These are phyloP conservation scores for Thalassiosira hispida DNA, from an alignment of 352 stramenopile species.

Conservation along the genomic window DNA sequence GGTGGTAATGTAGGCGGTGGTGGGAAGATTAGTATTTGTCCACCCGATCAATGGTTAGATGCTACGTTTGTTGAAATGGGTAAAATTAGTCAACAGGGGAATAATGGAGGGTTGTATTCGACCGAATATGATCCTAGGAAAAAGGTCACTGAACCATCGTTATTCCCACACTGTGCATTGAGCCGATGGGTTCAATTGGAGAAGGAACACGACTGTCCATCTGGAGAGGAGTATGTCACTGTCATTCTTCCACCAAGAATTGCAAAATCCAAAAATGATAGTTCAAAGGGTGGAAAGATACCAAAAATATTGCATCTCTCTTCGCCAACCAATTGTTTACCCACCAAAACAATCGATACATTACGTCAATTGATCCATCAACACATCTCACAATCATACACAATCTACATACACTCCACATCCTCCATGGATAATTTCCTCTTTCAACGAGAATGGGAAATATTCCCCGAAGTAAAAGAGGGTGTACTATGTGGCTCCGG, in stretches of 20 bases:
- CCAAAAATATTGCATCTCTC: slow-evolving; percentile 33
- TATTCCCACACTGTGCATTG: slow-evolving; percentile 29
- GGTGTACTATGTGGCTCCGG: slow-evolving; percentile 16
- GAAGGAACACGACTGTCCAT: background rate
- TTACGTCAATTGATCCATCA: slow-evolving; percentile 6
- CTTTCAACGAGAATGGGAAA: slow-evolving; percentile 10
- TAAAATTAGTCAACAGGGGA: too few relatives aligned
- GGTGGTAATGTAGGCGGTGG: too few relatives aligned
- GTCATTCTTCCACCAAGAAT: background rate
- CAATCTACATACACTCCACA: slow-evolving; percentile 35
- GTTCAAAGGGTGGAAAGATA: background rate
- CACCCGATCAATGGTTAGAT: too few relatives aligned
- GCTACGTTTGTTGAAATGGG: too few relatives aligned
- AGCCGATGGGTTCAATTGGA: slow-evolving; percentile 15
- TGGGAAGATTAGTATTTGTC: too few relatives aligned
- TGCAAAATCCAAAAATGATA: background rate
- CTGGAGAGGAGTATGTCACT: slow-evolving; percentile 21
- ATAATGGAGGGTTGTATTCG: background rate
- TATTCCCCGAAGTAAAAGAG: slow-evolving; percentile 36
- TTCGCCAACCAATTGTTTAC: slow-evolving; percentile 25
- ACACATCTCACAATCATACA: slow-evolving; percentile 8
- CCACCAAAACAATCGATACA: background rate
- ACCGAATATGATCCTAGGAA: slow-evolving; percentile 21
- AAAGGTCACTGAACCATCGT: slow-evolving; percentile 1
- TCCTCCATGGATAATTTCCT: slow-evolving; percentile 25